Conservation (phyloP, 768 basidiomycete species). For the Dioszegia crocea region DNA sequence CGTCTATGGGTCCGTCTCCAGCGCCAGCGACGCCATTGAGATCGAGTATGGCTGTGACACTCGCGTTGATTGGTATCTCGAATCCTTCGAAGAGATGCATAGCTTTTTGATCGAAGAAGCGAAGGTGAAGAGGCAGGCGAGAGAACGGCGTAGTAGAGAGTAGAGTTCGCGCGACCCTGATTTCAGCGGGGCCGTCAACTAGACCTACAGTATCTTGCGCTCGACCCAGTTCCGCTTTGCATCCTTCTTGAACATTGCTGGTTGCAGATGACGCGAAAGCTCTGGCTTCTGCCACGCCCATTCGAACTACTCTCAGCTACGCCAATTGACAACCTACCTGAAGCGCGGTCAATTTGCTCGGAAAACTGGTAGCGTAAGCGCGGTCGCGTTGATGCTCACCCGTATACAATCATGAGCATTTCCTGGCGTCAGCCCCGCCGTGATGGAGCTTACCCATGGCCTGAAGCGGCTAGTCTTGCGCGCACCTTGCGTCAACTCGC, state of each 20-base stretch:
- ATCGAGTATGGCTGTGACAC: conserved; percentile 26
- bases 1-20: conserved; percentile 41
- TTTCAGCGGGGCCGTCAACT: conserved; percentile 2
- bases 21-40: conserved; percentile 44
- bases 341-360: conserved; percentile 66
- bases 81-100: not conserved
- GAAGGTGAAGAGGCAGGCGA: conserved; percentile 69
- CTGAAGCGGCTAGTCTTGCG: conserved; percentile 58
- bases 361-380: conserved; percentile 56
- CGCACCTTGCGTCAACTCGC: conserved; percentile 67
- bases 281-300: conserved; percentile 80
- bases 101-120: conserved; percentile 59
- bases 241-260: conserved; percentile 33
- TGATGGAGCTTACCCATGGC: conserved; percentile 55
- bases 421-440: conserved; percentile 32
- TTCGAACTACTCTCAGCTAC: conserved; percentile 60
- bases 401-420: conserved; percentile 81
- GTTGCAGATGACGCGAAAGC: conserved; percentile 62
- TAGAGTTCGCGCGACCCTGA: conserved; percentile 61
- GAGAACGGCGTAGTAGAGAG: conserved; percentile 64
- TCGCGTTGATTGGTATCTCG: conserved; percentile 12
- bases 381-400: conserved; percentile 18
- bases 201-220: conserved; percentile 44
- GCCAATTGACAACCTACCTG: conserved; percentile 39
- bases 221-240: conserved; percentile 33